Conservation (phyloP, 352 stramenopile species). For the Globisporangium solare region DNA sequence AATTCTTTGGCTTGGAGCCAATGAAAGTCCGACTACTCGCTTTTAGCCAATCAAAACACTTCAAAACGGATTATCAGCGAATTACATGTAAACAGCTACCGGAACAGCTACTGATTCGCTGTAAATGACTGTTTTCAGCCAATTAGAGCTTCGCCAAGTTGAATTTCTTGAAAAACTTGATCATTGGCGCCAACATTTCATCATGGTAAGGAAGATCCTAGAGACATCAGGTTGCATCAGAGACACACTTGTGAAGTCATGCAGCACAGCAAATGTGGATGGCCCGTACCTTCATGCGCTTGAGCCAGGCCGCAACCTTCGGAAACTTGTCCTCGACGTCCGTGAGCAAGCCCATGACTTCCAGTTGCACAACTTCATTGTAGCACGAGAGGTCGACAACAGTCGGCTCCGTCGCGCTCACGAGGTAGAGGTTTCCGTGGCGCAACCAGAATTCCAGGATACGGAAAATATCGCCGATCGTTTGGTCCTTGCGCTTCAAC, state of each 20-base stretch:
- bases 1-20: conserved; percentile 6
- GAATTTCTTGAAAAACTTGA: conserved; percentile 70
- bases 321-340: conserved; percentile 49
- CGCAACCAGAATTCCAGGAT: conserved; percentile 74
- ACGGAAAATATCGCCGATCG: conserved; percentile 46
- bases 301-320: conserved; percentile 46
- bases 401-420: conserved; percentile 51
- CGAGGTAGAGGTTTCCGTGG: conserved; percentile 51
- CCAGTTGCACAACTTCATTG: conserved; percentile 70
- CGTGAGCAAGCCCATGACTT: conserved; percentile 56
- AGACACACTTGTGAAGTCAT: not conserved
- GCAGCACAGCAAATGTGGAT: not conserved
- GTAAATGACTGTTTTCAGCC: conserved; percentile 9
- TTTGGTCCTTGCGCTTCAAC: conserved; percentile 49
- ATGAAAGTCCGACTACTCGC: not conserved
- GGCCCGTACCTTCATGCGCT: conserved; percentile 63
- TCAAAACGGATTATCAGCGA: conserved; percentile 12
- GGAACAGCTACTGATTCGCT: conserved; percentile 11
- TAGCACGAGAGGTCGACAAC: conserved; percentile 73
- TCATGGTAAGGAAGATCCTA: conserved; percentile 41
- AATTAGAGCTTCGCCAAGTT: conserved; percentile 48
- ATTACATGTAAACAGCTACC: not conserved
- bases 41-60: conserved; percentile 17
- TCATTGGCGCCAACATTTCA: conserved; percentile 59
- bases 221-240: not conserved